A percentile compares a stretch with the other conserved stretches of the same genome.
Conservation (phyloP, 345 rosid genomes). For the Anastatica hierochuntica region DNA sequence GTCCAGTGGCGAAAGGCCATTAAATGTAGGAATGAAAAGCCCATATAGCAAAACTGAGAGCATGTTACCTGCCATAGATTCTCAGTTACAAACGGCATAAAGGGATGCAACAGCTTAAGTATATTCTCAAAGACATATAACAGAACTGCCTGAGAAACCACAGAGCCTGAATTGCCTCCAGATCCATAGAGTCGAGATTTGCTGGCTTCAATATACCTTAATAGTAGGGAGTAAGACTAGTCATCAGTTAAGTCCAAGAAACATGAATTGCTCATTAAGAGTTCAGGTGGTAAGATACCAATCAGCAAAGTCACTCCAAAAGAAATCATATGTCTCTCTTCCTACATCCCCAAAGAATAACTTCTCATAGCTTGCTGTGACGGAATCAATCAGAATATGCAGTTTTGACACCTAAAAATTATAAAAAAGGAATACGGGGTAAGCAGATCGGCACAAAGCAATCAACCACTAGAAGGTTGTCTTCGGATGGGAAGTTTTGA, state of each 20-base stretch:
- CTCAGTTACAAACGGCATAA: conserved; percentile 97
- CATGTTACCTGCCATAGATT: conserved; percentile 86
- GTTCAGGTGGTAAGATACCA: conserved; percentile 41
- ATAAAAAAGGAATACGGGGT: conserved; percentile 6
- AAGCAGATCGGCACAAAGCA: not conserved
- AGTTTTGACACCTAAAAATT: conserved; percentile 72
- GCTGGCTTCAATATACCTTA: conserved; percentile 95
- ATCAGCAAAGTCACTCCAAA: conserved; percentile 97
- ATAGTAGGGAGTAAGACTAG: conserved; percentile 14
- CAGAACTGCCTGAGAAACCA: conserved; percentile 71
- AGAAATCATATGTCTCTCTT: conserved; percentile 90
- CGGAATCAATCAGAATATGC: conserved; percentile 70
- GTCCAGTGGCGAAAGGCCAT: not conserved
- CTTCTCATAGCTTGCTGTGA: conserved; percentile 77
- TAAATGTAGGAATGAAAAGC: not conserved
- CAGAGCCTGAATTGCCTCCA: conserved; percentile 40
- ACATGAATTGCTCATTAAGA: conserved; percentile 5
- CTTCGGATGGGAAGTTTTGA: too few relatives aligned
- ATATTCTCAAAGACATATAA: conserved; percentile 76
- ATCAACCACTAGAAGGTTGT: too few relatives aligned
- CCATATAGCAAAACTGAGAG: not conserved
- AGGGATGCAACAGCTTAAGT: conserved; percentile 86
- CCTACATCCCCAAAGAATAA: conserved; percentile 87
- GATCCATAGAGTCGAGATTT: conserved; percentile 71
- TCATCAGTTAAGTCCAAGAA: conserved; percentile 2